Evolutionary conservation across 2,329 filamentous ascomycete species (phyloP).

Genomic region (Magnaporthiopsis rhizophila): DNA sequence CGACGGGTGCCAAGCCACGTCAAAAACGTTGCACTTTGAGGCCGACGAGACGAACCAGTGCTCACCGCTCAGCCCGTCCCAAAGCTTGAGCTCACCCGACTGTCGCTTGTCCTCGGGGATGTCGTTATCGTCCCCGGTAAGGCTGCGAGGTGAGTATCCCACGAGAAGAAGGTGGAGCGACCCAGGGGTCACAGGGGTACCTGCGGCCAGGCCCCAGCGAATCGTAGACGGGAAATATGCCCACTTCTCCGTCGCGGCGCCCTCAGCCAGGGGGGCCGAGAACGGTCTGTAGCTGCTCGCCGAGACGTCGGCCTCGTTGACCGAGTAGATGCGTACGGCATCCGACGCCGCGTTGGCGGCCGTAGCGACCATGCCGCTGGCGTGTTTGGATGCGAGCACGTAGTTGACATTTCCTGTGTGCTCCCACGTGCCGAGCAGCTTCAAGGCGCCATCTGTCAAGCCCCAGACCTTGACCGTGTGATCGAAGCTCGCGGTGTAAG

Average conservation of each 20-base stretch:
- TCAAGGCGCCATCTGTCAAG: constrained; percentile 34
- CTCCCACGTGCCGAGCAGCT: constrained; percentile 40
- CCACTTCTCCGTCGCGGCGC: constrained; percentile 40
- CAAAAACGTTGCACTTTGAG: constrained; percentile 53
- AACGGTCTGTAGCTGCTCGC: constrained; percentile 28
- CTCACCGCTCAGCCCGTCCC: constrained; percentile 39
- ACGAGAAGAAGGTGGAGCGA: constrained; percentile 48
- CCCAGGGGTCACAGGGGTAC: constrained; percentile 16
- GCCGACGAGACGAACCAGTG: constrained; percentile 41
- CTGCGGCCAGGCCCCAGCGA: constrained; percentile 43
- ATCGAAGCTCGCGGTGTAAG: constrained; percentile 56
- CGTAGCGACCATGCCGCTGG: constrained; percentile 45
- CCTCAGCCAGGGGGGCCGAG: constrained; percentile 31
- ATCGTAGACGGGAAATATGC: constrained; percentile 56
- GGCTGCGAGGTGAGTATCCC: constrained; percentile 53
- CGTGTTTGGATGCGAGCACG: constrained; percentile 44
- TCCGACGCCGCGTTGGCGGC: constrained; percentile 46
- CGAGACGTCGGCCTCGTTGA: constrained; percentile 29
- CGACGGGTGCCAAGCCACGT: constrained; percentile 54
- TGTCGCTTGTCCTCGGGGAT: constrained; percentile 51
- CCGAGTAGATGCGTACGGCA: constrained; percentile 49
- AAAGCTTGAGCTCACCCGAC: constrained; percentile 52
- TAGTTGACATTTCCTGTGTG: constrained; percentile 56
- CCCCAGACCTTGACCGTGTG: constrained; percentile 53
- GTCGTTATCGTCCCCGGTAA: constrained; percentile 42